A percentile compares a stretch with the other conserved stretches of the same genome.
Evolutionary conservation across 1,139 yeast species (phyloP).

Genomic region (Yamadazyma dushanensis): DNA sequence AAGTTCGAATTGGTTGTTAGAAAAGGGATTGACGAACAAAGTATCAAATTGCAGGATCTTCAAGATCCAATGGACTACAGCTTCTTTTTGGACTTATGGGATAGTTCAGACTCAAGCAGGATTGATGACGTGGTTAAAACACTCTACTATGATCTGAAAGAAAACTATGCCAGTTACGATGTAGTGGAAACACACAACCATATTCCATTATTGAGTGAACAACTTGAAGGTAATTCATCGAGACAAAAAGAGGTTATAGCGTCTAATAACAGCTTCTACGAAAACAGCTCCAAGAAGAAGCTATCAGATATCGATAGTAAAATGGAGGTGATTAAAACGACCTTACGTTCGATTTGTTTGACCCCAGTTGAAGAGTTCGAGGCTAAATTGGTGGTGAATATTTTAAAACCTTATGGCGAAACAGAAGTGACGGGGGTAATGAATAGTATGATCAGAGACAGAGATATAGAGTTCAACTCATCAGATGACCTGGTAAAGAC

Average conservation of each 20-base stretch:
- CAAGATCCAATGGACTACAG: conserved; percentile 44
- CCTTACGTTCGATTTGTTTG: conserved; percentile 60
- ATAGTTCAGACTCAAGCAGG: conserved; percentile 41
- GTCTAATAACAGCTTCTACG: conserved; percentile 38
- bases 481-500: conserved; percentile 46
- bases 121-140: conserved; percentile 33
- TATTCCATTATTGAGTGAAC: conserved; percentile 30
- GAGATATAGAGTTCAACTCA: conserved; percentile 53
- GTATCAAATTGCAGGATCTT: conserved; percentile 44
- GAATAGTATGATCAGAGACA: conserved; percentile 50
- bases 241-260: conserved; percentile 53
- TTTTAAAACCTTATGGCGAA: conserved; percentile 43
- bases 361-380: conserved; percentile 52
- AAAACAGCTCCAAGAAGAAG: conserved; percentile 15
- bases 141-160: conserved; percentile 27
- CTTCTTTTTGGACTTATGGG: conserved; percentile 59
- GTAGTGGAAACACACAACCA: conserved; percentile 22
- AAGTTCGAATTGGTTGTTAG: conserved; percentile 61
- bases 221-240: conserved; percentile 50
- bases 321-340: conserved; percentile 18
- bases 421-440: conserved; percentile 50
- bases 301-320: conserved; percentile 8
- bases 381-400: conserved; percentile 40
- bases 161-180: conserved; percentile 31
- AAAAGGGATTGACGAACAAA: conserved; percentile 51